These are phyloP conservation scores for Penicillium brasilianum DNA, from an alignment of 2,329 filamentous ascomycete species.

Conservation along the genomic window DNA sequence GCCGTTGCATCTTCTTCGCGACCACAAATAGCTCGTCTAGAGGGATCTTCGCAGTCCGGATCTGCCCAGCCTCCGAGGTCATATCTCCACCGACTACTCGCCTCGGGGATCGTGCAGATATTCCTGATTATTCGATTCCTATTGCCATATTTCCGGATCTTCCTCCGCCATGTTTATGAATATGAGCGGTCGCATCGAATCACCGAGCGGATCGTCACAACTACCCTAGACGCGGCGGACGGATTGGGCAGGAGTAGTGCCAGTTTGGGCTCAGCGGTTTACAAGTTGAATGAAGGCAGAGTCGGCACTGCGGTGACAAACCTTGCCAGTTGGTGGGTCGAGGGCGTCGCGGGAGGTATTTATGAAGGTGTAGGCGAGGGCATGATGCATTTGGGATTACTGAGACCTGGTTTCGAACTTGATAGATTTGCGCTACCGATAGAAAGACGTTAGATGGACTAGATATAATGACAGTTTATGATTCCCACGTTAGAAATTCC, in stretches of 20 bases:
- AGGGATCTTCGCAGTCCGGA: not conserved
- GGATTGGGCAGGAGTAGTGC: conserved; percentile 59
- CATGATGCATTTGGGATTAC: conserved; percentile 52
- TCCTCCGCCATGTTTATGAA: conserved; percentile 60
- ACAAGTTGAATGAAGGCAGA: conserved; percentile 67
- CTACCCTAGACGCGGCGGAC: conserved; percentile 59
- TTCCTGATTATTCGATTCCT: conserved; percentile 66
- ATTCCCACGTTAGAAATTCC: not conserved
- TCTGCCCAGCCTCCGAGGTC: conserved; percentile 41
- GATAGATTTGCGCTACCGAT: conserved; percentile 22
- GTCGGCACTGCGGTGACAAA: conserved; percentile 65
- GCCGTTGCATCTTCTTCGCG: conserved; percentile 16
- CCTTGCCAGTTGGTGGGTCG: conserved; percentile 64
- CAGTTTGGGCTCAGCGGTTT: conserved; percentile 60
- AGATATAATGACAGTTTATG: not conserved
- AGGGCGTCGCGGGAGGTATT: conserved; percentile 68
- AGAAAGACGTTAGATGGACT: conserved; percentile 8
- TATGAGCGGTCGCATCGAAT: conserved; percentile 72
- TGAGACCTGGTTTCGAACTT: conserved; percentile 25
- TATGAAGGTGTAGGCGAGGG: conserved; percentile 67
- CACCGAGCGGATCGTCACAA: conserved; percentile 61
- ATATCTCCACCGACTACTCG: conserved; percentile 64
- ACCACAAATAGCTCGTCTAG: not conserved
- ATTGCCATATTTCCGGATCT: conserved; percentile 63
- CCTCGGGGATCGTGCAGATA: conserved; percentile 60